Evolutionary conservation across 2,329 filamentous ascomycete species (phyloP).

Genomic region (Podosphaera fusca): DNA sequence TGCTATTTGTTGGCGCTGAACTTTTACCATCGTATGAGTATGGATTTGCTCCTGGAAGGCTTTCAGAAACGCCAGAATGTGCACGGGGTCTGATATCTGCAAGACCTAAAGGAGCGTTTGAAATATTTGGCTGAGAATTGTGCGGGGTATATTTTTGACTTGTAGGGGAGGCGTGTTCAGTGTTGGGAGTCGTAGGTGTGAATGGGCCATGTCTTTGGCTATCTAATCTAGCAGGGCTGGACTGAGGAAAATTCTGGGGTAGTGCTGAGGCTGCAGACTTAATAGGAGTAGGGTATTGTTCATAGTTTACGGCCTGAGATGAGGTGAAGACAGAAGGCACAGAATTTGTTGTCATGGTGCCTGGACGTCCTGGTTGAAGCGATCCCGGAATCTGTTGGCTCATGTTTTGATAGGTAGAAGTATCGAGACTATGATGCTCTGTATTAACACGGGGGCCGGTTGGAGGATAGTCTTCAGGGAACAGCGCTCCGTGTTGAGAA

Average conservation of each 20-base stretch:
- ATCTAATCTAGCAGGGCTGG: conserved; percentile 46
- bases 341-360: conserved; percentile 28
- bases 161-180: conserved; percentile 40
- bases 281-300: conserved; percentile 38
- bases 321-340: conserved; percentile 34
- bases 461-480: conserved; percentile 23
- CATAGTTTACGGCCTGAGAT: conserved; percentile 26
- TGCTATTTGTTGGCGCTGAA: conserved; percentile 53
- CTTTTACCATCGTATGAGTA: conserved; percentile 43
- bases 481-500: conserved; percentile 12
- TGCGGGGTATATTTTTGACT: conserved; percentile 31
- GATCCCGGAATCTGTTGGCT: conserved; percentile 30
- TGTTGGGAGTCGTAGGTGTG: conserved; percentile 29
- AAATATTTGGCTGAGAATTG: conserved; percentile 36
- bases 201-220: conserved; percentile 29
- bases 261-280: conserved; percentile 41
- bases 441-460: conserved; percentile 31
- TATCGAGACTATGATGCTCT: conserved; percentile 29
- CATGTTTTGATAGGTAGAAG: conserved; percentile 22
- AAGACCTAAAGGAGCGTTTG: conserved; percentile 73
- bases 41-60: conserved; percentile 32
- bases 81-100: conserved; percentile 77
- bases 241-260: conserved; percentile 50
- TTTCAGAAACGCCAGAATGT: conserved; percentile 59
- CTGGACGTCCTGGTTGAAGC: conserved; percentile 34